Evolutionary conservation across 257 asterid species (phyloP).

Genomic region (Pogostemon cablin): DNA sequence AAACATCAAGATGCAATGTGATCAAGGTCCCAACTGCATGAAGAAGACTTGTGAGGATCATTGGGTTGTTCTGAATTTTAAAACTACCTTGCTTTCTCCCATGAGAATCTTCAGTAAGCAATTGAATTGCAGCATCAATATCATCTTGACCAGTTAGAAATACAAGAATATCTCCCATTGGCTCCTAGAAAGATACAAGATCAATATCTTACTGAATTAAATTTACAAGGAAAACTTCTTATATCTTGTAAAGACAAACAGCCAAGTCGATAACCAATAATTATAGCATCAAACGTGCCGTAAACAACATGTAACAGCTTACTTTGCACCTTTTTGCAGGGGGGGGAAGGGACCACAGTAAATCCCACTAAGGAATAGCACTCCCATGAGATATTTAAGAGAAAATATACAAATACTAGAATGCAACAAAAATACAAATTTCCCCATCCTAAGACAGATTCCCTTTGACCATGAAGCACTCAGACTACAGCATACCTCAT

Average conservation of each 20-base stretch:
- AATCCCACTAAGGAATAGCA: neutral
- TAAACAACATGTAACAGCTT: neutral
- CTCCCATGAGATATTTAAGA: neutral
- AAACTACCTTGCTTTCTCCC: slow-evolving; percentile 61
- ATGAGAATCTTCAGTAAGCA: slow-evolving; percentile 83
- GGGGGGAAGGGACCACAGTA: neutral
- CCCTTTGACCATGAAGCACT: slow-evolving; percentile 8
- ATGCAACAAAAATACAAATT: neutral
- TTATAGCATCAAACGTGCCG: neutral
- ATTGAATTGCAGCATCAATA: slow-evolving; percentile 84
- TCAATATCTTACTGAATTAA: neutral
- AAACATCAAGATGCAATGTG: neutral
- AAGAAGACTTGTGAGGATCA: slow-evolving; percentile 12
- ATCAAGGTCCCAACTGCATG: neutral
- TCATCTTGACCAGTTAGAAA: slow-evolving; percentile 98
- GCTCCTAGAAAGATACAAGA: slow-evolving; percentile 58
- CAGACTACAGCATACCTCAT: slow-evolving; percentile 54
- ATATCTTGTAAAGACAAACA: slow-evolving; percentile 5
- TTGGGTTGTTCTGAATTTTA: neutral
- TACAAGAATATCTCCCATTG: slow-evolving; percentile 86
- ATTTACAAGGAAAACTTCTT: too few species aligned
- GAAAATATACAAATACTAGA: neutral
- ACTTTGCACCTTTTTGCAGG: neutral
- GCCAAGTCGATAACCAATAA: neutral
- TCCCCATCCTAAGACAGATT: slow-evolving; percentile 20